Evolutionary conservation across 441 rosid species (phyloP).

Genomic region (Dalechampia spathulata): DNA sequence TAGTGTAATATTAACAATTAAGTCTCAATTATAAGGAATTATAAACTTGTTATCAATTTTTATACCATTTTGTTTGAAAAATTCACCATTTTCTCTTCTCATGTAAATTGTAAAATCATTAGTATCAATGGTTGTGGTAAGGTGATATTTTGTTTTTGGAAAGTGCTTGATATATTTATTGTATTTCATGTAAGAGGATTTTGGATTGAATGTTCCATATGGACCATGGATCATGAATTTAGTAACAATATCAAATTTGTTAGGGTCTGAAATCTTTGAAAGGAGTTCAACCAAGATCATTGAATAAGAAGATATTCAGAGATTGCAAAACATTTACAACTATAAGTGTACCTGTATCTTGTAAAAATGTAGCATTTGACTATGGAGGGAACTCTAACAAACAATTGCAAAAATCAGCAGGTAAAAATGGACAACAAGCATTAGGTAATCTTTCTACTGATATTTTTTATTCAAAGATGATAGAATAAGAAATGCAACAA

Average conservation of each 20-base stretch:
- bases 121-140: background rate
- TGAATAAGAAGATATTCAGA: too few relatives aligned
- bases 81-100: background rate
- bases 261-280: background rate
- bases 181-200: background rate
- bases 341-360: too few relatives aligned
- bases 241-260: background rate
- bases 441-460: too few relatives aligned
- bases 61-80: background rate
- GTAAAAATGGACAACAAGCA: too few relatives aligned
- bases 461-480: too few relatives aligned
- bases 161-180: background rate
- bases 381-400: too few relatives aligned
- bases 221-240: background rate
- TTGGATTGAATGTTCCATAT: background rate
- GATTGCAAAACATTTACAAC: too few relatives aligned
- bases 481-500: too few relatives aligned
- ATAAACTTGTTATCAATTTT: conserved; percentile 8
- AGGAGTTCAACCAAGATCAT: too few relatives aligned
- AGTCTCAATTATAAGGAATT: background rate
- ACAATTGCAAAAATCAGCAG: too few relatives aligned
- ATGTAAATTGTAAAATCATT: background rate
- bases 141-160: background rate
- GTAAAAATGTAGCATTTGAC: too few relatives aligned
- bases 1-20: background rate